Conservation (phyloP, 1,284 basidiomycete genomes). For the Agroathelia rolfsii region DNA sequence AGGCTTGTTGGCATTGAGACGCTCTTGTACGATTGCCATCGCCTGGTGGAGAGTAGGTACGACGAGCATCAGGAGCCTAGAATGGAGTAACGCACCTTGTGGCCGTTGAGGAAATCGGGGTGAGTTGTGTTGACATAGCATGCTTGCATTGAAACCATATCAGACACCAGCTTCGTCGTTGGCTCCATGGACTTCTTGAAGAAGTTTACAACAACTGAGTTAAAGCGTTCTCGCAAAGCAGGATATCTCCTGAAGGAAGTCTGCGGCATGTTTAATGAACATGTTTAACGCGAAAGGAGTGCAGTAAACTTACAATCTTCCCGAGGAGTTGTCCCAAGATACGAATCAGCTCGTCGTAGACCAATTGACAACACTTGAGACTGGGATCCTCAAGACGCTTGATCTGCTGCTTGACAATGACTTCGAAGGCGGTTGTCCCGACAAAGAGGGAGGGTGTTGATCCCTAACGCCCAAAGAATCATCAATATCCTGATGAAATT, state of each 20-base stretch:
- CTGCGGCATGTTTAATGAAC: slow-evolving; percentile 7
- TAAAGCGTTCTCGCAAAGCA: slow-evolving; percentile 89
- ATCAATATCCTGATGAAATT: slow-evolving; percentile 1
- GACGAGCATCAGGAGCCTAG: slow-evolving; percentile 1
- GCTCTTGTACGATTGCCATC: slow-evolving; percentile 83
- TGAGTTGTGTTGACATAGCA: slow-evolving; percentile 99
- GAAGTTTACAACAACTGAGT: slow-evolving; percentile 89
- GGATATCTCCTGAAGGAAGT: slow-evolving; percentile 85
- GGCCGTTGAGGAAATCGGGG: slow-evolving; percentile 94
- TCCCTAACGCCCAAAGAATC: slow-evolving; percentile 41
- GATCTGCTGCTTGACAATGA: slow-evolving; percentile 98
- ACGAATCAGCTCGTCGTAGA: slow-evolving; percentile 95
- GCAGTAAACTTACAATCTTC: slow-evolving; percentile 68
- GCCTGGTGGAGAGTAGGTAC: slow-evolving; percentile 37
- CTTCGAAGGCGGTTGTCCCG: slow-evolving; percentile 92
- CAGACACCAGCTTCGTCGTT: slow-evolving; percentile 88
- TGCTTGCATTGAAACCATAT: slow-evolving; percentile 95
- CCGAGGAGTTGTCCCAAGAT: slow-evolving; percentile 84
- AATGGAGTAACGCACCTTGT: slow-evolving; percentile 47
- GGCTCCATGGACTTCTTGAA: slow-evolving; percentile 92
- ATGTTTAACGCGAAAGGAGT: slow-evolving; percentile 2
- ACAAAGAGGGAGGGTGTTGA: slow-evolving; percentile 95
- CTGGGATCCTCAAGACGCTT: slow-evolving; percentile 90
- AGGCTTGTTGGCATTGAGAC: slow-evolving; percentile 73
- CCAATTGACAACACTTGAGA: slow-evolving; percentile 87